Base-by-base conservation (phyloP, 352 stramenopile species). In the Aphanomyces euteiches region DNA sequence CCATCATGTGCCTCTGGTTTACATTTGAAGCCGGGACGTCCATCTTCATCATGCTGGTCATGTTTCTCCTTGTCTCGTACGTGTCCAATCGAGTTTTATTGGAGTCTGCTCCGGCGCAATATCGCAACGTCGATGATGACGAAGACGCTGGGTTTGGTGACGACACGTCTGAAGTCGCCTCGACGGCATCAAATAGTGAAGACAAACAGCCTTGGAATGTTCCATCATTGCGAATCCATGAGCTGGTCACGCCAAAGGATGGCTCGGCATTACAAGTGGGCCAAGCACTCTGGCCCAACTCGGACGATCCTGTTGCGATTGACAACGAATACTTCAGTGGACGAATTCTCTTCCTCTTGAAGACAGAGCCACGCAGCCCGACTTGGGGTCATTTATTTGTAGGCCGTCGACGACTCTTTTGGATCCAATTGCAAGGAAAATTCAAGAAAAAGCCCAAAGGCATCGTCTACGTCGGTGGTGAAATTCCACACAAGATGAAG, bases 261-360 rank as follows among this genome's bases (percentile, higher is more conserved):
- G 7, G 17, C 19, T 37, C 41, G 63, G n/a, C 72, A 17, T 15
- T 69, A 1, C 13, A 64, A 41, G 34, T 66, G n/a, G 66, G 56
- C 59, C 57, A 73, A 64, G 47, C n/a, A n/a, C 54, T 61, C 10
- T 74, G 56, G 68, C 50, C 61, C 56, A 76, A 65, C 63, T 57
- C 58, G 69, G 40, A 56, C 47, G 75, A 77, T 41, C 82, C 82
- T 12, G 77, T 87, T 56, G 73, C 67, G 21, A 90, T 95, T 41
- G 81, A 91, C 71, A 95, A 95, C 73, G 87, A 89, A 6, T 90
- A 89, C 66, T 83, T 90, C 40, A 80, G 77, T 7, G 87, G 87
- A 2, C 77, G 79, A 21, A 65, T 95, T 47, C 67, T 93, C 8
- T 93, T 95, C 40, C 66, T 95, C 17, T 54, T 92, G 36, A 75